A percentile compares a stretch with the other conserved stretches of the same genome.
Evolutionary conservation across 2,329 filamentous ascomycete genomes (phyloP).

Genomic region (Leptosphaerulina australis): DNA sequence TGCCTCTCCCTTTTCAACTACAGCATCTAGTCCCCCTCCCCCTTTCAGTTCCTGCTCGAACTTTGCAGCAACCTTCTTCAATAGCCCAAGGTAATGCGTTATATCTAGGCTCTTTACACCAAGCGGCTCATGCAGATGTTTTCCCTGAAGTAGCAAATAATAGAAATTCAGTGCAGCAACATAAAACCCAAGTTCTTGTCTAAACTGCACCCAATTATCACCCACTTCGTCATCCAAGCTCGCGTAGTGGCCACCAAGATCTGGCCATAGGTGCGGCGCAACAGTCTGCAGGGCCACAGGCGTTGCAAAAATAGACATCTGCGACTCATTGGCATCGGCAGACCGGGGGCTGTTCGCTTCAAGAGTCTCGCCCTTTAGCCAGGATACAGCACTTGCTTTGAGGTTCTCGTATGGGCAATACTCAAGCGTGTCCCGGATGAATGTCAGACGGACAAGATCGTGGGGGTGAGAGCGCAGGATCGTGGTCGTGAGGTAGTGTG

Average conservation of each 20-base stretch:
- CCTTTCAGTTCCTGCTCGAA: conserved; percentile 48
- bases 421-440: conserved; percentile 62
- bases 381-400: conserved; percentile 63
- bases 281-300: conserved; percentile 55
- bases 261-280: conserved; percentile 60
- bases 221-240: conserved; percentile 25
- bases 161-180: conserved; percentile 65
- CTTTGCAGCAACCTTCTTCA: conserved; percentile 45
- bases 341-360: conserved; percentile 48
- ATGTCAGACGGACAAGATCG: conserved; percentile 57
- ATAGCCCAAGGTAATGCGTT: conserved; percentile 51
- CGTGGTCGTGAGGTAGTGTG: conserved; percentile 57
- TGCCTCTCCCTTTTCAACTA: conserved; percentile 46
- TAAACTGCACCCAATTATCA: conserved; percentile 53
- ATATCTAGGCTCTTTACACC: conserved; percentile 55
- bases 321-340: conserved; percentile 19
- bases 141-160: conserved; percentile 60
- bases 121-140: conserved; percentile 54
- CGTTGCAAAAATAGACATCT: conserved; percentile 53
- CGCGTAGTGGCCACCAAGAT: conserved; percentile 52
- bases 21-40: conserved; percentile 45
- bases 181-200: conserved; percentile 60
- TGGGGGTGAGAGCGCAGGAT: conserved; percentile 61
- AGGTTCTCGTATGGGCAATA: conserved; percentile 61
- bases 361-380: conserved; percentile 66